These are phyloP conservation scores for Aureobasidium subglaciale DNA, from an alignment of 2,329 filamentous ascomycete genomes.

Conservation along the genomic window DNA sequence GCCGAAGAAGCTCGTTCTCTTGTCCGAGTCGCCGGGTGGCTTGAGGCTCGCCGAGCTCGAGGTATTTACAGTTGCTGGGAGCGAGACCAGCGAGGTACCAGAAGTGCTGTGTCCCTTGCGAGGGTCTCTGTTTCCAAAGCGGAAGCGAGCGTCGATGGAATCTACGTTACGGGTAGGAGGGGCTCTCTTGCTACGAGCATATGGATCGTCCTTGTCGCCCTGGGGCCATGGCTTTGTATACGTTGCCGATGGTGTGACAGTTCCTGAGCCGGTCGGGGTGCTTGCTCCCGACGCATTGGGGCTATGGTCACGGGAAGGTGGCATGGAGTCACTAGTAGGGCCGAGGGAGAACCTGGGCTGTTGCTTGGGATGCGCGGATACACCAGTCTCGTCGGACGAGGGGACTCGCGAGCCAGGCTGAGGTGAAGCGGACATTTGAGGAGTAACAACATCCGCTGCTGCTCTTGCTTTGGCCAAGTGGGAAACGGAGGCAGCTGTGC, in stretches of 20 bases:
- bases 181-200: constrained; percentile 71
- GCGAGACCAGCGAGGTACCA: constrained; percentile 12
- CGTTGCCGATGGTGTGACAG: constrained; percentile 43
- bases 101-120: constrained; percentile 41
- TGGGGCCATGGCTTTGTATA: constrained; percentile 64
- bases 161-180: constrained; percentile 60
- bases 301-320: constrained; percentile 51
- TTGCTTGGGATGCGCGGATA: constrained; percentile 42
- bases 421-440: constrained; percentile 44
- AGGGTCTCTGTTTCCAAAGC: constrained; percentile 71
- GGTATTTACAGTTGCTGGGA: constrained; percentile 18
- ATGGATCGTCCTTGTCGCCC: constrained; percentile 76
- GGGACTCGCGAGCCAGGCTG: constrained; percentile 33
- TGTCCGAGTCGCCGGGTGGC: constrained; percentile 31
- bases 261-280: constrained; percentile 34
- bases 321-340: constrained; percentile 47
- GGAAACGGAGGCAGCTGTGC: constrained; percentile 15
- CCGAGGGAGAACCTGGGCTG: constrained; percentile 51
- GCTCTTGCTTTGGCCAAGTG: constrained; percentile 30
- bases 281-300: constrained; percentile 47
- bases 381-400: constrained; percentile 36
- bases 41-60: constrained; percentile 9
- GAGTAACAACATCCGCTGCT: constrained; percentile 54
- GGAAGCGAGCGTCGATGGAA: constrained; percentile 71
- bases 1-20: constrained; percentile 49